phyloP scores from a whole-genome alignment of 192 early-diverging fungal genomes.

The Linnemannia exigua region DNA sequence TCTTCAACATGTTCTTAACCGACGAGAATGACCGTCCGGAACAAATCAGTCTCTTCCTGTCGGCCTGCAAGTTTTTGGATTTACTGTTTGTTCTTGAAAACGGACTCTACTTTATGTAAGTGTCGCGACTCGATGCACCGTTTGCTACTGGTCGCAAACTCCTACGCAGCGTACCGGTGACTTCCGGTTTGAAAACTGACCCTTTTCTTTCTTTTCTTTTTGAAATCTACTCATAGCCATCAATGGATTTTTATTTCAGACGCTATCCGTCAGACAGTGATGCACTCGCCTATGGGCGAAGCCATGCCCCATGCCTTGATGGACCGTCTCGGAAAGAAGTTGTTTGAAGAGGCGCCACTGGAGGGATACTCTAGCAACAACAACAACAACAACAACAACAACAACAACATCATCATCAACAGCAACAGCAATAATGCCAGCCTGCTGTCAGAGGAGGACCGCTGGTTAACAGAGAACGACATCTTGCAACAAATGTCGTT shows the following conservation, averaged over 20 bases:
- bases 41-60: conserved; percentile 79
- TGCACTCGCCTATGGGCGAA: conserved; percentile 57
- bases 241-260: conserved; percentile 97
- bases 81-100: conserved; percentile 83
- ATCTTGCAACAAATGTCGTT: conserved; percentile 53
- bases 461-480: conserved; percentile 34
- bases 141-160: too few relatives aligned
- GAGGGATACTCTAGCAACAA: conserved; percentile 36
- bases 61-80: conserved; percentile 92
- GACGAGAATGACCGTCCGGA: conserved; percentile 70
- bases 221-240: conserved; percentile 64
- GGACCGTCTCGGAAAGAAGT: conserved; percentile 74
- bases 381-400: neutral
- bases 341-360: conserved; percentile 59
- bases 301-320: conserved; percentile 71
- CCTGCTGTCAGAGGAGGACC: conserved; percentile 10
- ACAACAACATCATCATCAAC: conserved; percentile 12
- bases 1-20: conserved; percentile 73
- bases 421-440: neutral
- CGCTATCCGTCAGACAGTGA: conserved; percentile 77
- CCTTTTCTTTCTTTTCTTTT: neutral
- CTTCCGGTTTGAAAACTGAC: too few relatives aligned
- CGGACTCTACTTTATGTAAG: conserved; percentile 89
- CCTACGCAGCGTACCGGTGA: too few relatives aligned
- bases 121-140: too few relatives aligned